Conservation (phyloP, 345 rosid species). For the Zanthoxylum bungeanum region DNA sequence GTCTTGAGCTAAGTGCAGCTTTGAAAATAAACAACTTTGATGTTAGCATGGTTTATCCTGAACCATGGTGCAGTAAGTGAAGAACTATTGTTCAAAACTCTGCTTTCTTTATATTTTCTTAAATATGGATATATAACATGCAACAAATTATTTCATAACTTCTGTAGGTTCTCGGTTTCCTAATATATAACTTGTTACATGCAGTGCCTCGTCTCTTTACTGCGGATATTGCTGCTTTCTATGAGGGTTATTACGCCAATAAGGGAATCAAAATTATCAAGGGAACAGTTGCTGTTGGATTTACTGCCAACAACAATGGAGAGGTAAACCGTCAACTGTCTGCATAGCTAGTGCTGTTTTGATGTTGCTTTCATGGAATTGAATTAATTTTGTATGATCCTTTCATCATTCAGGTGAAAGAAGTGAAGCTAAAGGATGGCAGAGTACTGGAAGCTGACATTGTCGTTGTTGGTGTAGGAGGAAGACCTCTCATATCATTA, state of each 20-base stretch:
- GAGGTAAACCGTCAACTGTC: constrained; percentile 47
- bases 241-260: constrained; percentile 80
- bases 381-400: not conserved
- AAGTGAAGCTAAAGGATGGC: constrained; percentile 91
- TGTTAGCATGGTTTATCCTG: constrained; percentile 95
- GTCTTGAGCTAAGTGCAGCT: constrained; percentile 92
- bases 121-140: not conserved
- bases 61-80: constrained; percentile 99
- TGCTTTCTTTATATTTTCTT: not conserved
- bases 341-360: not conserved
- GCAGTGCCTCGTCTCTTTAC: constrained; percentile 99
- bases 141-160: not conserved
- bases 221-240: constrained; percentile 86
- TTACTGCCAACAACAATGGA: constrained; percentile 69
- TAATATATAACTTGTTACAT: constrained; percentile 17
- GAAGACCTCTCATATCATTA: constrained; percentile 69
- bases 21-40: constrained; percentile 69
- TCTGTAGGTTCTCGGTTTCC: not conserved
- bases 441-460: constrained; percentile 87
- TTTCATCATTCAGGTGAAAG: constrained; percentile 61
- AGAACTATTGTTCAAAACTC: constrained; percentile 1
- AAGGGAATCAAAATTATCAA: constrained; percentile 87
- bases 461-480: constrained; percentile 98
- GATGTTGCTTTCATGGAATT: not conserved
- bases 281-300: constrained; percentile 96